Base-by-base conservation (phyloP, 225 moss, liverwort and hornwort species). In the Antitrichia curtipendula region DNA sequence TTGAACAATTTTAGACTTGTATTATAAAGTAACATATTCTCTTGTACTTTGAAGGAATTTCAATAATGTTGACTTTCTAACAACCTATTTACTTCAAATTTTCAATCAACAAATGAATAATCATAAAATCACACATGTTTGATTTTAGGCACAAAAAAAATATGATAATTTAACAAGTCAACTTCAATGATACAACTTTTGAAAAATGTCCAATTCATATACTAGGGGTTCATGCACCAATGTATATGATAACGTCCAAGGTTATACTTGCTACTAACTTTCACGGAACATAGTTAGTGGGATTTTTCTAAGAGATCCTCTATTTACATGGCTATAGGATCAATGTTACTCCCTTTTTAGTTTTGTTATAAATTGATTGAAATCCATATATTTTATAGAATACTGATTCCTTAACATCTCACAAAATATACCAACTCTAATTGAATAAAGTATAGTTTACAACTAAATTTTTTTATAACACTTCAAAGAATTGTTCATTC, bases 211-310 rank as follows among this genome's bases (percentile, higher is more conserved):
- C 10, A 66, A n/a, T 66, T n/a, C n/a, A 66, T 66, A 6, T n/a
- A 4, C 7, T 21, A 21, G 4, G 7, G n/a, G 11, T 11, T 66
- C n/a, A 20, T 12, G 5, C 2, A 6, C 10, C 19, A 64, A 18
- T 36, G 2, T 64, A 31, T 31, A 8, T 31, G 8, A 62, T 31
- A 15, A 66, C 3, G 2, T 66, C 11, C 4, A n/a, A n/a, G 18
- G 9, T 63, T n/a, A 7, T 6, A 29, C 6, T n/a, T n/a, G 2
- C 21, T n/a, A n/a, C 0, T 19, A 2, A 63, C 32, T 63, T 32
- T 63, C 5, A 63, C 2, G 2, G 2, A 65, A 65, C 0, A 1
- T 36, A 65, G 11, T 10, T 2, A 36, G 6, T 20, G 9, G 7
- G 2, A 21, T n/a, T 21, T 62, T 21, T 21, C 21, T 66, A 11